Evolutionary conservation across 148 eudicot genomes (phyloP), one percentile per base, ranked within the genome.

Genomic region (Polygonum maritimum): DNA sequence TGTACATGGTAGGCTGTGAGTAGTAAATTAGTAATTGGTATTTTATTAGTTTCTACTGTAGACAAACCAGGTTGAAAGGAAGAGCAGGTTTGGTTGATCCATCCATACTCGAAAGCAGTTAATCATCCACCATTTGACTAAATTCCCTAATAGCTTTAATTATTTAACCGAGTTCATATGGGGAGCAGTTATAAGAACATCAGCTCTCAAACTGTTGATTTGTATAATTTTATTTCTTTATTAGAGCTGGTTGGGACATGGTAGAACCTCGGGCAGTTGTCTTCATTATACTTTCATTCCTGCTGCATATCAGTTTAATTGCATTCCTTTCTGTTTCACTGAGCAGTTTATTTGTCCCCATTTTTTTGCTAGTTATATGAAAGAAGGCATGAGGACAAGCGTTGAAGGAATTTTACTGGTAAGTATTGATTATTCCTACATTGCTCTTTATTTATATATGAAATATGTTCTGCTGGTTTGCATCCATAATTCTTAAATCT

Each of bases 321-420:
- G 63, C 31, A 22, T 57, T 21, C 12, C 21, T 3, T 26, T 11
- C 69, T 62, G 36, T 16, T 62, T 62, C 18, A 62, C 12, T 26
- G 38, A 62, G 39, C 69, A 62, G 31, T 26, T 62, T 26, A 11
- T 65, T 73, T 21, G 71, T 38, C 16, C 69, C 47, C 47, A 52
- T 19, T 81, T 49, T 13, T 76, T 71, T 75, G 73, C 81, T 62
- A 94, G 98, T 77, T 94, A 94, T 78, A 79, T 79, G 83, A 94
- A 90, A 80, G 98, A 94, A 84, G 98, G 98, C 76, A 92, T 92
- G 98, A 86, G 98, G 89, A 95, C 97, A 12, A 92, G 96, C 58
- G 98, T 94, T 15, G 98, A 92, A 85, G 98, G 87, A 14, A 94
- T 94, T 87, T 75, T 94, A 80, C 82, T 94, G 88, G 98, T 92